phyloP scores from a whole-genome alignment of 208 protist species.

The Wallacemonas sp. region DNA sequence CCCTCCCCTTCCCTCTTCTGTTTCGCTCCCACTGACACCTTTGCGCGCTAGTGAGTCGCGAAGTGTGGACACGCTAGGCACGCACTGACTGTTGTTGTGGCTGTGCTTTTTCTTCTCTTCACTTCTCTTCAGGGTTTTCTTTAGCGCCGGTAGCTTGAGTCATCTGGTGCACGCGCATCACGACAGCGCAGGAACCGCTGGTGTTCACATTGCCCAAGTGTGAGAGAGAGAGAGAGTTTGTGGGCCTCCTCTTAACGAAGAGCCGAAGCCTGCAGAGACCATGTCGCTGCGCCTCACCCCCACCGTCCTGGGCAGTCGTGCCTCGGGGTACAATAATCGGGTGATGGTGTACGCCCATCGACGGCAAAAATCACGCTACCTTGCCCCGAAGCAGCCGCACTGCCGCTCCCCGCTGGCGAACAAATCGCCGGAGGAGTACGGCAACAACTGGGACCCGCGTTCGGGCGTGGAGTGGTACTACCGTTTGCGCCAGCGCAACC shows the following conservation, averaged over 20 bases:
- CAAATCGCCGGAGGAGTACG: slow-evolving; percentile 79
- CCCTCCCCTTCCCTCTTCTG: too few species aligned
- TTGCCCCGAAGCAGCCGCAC: slow-evolving; percentile 49
- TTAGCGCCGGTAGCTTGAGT: neutral
- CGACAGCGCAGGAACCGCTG: too few species aligned
- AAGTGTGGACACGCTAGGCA: too few species aligned
- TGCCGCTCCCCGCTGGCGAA: slow-evolving; percentile 53
- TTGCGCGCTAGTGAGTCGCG: too few species aligned
- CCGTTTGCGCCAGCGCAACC: slow-evolving; percentile 51
- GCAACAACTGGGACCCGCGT: slow-evolving; percentile 67
- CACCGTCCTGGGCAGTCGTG: slow-evolving; percentile 22
- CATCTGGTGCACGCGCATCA: neutral
- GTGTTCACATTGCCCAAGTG: too few species aligned
- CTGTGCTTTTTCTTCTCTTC: too few species aligned
- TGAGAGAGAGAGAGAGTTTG: too few species aligned
- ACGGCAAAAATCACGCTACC: slow-evolving; percentile 53
- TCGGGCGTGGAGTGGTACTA: slow-evolving; percentile 80
- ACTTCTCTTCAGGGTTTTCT: too few species aligned
- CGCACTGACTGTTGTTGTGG: too few species aligned
- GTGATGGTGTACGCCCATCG: slow-evolving; percentile 85
- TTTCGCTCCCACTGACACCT: too few species aligned
- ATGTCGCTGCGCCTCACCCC: slow-evolving; percentile 30
- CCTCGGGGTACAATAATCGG: slow-evolving; percentile 71
- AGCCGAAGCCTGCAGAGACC: too few species aligned
- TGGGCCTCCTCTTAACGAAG: too few species aligned